phyloP scores from a whole-genome alignment of 1,139 yeast genomes.

The Yamadazyma taylorii region DNA sequence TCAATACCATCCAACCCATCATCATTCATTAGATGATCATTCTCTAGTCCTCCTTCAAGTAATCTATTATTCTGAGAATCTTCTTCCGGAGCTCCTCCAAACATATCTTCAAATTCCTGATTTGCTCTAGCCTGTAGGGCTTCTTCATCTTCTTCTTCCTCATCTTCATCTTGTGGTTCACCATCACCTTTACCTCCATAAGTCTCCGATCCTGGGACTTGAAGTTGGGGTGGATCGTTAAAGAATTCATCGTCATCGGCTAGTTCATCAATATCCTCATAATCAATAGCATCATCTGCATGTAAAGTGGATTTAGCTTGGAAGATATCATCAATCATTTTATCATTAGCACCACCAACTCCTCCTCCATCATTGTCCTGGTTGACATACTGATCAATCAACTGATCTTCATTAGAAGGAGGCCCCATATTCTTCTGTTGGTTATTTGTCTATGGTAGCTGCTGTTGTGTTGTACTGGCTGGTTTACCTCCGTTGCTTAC shows the following conservation, averaged over 20 bases:
- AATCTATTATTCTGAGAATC: conserved; percentile 18
- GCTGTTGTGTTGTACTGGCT: too few species aligned
- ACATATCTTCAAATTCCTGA: conserved; percentile 50
- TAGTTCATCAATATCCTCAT: conserved; percentile 90
- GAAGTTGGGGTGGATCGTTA: conserved; percentile 37
- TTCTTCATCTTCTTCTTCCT: conserved; percentile 32
- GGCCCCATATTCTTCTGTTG: background rate
- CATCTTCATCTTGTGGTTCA: conserved; percentile 9
- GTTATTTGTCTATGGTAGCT: too few species aligned
- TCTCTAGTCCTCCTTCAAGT: conserved; percentile 45
- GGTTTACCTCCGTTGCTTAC: too few species aligned
- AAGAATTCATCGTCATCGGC: conserved; percentile 62
- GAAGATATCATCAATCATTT: conserved; percentile 41
- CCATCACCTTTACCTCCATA: too few species aligned
- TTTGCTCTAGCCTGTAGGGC: conserved; percentile 37
- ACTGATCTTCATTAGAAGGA: conserved; percentile 11
- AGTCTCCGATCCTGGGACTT: too few species aligned
- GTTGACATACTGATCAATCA: conserved; percentile 19
- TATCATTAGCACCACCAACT: conserved; percentile 28
- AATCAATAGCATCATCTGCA: conserved; percentile 93
- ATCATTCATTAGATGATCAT: conserved; percentile 37
- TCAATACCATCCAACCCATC: conserved; percentile 44
- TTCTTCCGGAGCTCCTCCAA: conserved; percentile 27
- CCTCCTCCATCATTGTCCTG: conserved; percentile 17
- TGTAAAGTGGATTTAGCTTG: conserved; percentile 52